Evolutionary conservation across 257 asterid species (phyloP).

Genomic region (Hygrophila difformis): DNA sequence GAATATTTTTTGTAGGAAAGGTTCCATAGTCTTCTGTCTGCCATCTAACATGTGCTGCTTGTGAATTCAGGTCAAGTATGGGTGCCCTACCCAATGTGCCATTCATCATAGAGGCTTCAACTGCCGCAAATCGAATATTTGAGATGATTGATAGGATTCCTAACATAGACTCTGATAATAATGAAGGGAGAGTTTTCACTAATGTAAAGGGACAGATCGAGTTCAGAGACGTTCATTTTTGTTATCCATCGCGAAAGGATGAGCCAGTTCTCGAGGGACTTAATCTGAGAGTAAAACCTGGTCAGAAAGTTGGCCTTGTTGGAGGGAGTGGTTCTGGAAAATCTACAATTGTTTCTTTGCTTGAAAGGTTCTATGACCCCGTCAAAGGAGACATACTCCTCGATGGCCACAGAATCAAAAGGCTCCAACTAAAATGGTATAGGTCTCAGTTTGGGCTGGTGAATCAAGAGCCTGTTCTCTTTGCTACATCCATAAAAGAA

Average conservation of each 20-base stretch:
- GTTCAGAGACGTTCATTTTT: slow-evolving; percentile 51
- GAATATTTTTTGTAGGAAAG: no score
- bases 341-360: slow-evolving; percentile 55
- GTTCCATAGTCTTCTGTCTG: no score
- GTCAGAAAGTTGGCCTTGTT: slow-evolving; percentile 57
- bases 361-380: slow-evolving; percentile 73
- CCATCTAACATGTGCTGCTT: no score
- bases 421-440: slow-evolving; percentile 55
- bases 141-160: slow-evolving; percentile 45
- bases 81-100: slow-evolving; percentile 60
- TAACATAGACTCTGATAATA: slow-evolving; percentile 34
- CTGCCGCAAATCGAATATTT: slow-evolving; percentile 43
- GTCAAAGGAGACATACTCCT: slow-evolving; percentile 46
- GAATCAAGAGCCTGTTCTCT: slow-evolving; percentile 69
- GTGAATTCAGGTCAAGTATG: slow-evolving; percentile 46
- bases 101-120: slow-evolving; percentile 43
- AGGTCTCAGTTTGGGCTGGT: slow-evolving; percentile 72
- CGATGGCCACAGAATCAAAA: slow-evolving; percentile 46
- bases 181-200: slow-evolving; percentile 32
- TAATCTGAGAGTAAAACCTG: slow-evolving; percentile 42
- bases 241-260: slow-evolving; percentile 60
- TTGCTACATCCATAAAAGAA: slow-evolving; percentile 63
- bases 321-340: slow-evolving; percentile 91
- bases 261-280: slow-evolving; percentile 43
- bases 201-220: slow-evolving; percentile 49